Base-by-base conservation (phyloP, 495 filamentous ascomycete genomes). In the Daldinia loculata region DNA sequence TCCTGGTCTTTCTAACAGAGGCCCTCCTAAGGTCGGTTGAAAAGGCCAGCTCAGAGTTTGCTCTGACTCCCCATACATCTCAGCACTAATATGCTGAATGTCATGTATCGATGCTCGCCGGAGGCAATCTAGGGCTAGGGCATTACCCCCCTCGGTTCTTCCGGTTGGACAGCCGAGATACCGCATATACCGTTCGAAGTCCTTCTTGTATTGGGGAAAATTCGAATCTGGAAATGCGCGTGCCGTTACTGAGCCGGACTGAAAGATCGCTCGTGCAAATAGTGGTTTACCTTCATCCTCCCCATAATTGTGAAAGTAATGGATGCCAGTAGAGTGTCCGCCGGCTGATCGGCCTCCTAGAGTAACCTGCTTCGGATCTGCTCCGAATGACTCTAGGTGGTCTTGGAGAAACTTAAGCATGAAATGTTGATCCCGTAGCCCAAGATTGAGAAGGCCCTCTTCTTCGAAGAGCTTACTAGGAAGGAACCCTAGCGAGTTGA, bases 251-350 rank as follows among this genome's bases (percentile, higher is more conserved):
- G 53, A 56, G 9, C 53, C 53, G 53, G 53, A 56, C n/a, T 56
- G 53, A 15, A 56, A 56, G 53, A 56, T 56, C n/a, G 30, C 53
- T 38, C 53, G 53, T 19, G 53, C 53, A 4, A 56, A 56, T 36
- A 56, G 9, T 56, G 53, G 53, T 17, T 38, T 56, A 7, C 30
- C 53, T 14, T 56, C 30, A 15, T 56, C 53, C n/a, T 32, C 29
- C n/a, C 30, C 53, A 17, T 56, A 56, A 56, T 56, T 56, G 30
- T 56, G 53, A 17, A 56, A 56, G 53, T 56, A 56, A 19, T 56
- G 53, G n/a, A 56, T 34, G 4, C 15, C 30, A 17, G 53, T 36
- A 36, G 53, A 56, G 34, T 56, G 53, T 3, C 14, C 53, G 1
- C 53, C 53, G n/a, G 53, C 53, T 1, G 53, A 56, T 22, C 53